Percentiles rank a stretch among this genome's conserved stretches.
phyloP scores from a whole-genome alignment of 2,329 filamentous ascomycete species.

The Lasiodiplodia theobromae region DNA sequence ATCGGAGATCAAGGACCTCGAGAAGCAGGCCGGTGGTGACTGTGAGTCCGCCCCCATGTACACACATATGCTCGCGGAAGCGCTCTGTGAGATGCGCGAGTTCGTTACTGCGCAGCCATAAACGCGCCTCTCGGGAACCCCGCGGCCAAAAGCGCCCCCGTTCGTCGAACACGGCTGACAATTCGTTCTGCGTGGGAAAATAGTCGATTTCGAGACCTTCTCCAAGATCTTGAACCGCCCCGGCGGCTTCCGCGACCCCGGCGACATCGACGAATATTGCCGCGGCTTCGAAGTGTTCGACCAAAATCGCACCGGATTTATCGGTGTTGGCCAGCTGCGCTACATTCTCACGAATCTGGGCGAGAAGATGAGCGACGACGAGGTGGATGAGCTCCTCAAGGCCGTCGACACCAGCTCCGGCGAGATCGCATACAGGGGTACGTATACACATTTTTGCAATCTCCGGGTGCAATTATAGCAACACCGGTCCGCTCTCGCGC shows the following conservation, averaged over 20 bases:
- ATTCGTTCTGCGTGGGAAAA: conserved; percentile 54
- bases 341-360: conserved; percentile 98
- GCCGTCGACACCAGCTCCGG: conserved; percentile 94
- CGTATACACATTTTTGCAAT: conserved; percentile 38
- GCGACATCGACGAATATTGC: conserved; percentile 97
- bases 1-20: conserved; percentile 88
- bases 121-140: background rate
- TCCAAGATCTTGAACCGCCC: conserved; percentile 96
- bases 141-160: background rate
- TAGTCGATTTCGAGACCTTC: conserved; percentile 98
- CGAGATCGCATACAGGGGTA: conserved; percentile 97
- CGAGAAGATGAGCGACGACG: conserved; percentile 99
- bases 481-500: background rate
- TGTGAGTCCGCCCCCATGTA: conserved; percentile 68
- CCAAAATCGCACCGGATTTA: conserved; percentile 98
- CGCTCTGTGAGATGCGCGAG: background rate
- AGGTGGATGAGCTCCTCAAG: conserved; percentile 98
- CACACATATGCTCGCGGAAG: background rate
- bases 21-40: conserved; percentile 87
- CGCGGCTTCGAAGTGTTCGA: conserved; percentile 99
- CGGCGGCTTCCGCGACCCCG: conserved; percentile 96
- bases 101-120: background rate
- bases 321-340: conserved; percentile 95
- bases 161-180: conserved; percentile 48
- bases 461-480: background rate